phyloP scores from a whole-genome alignment of 495 filamentous ascomycete genomes.

The Hypoxylon trugodes region DNA sequence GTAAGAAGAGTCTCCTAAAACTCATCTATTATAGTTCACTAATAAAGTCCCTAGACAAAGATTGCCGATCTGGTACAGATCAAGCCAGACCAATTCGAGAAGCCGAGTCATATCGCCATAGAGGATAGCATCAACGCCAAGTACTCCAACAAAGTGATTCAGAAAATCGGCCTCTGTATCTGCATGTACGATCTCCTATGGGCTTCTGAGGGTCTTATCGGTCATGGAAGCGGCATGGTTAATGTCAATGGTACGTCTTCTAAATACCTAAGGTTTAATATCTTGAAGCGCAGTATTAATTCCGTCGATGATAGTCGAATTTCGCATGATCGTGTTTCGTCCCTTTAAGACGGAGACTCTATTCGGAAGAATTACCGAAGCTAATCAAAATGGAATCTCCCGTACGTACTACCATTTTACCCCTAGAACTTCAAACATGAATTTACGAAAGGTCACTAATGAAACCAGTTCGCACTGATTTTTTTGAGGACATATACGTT shows the following conservation, averaged over 20 bases:
- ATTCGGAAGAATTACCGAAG: constrained; percentile 76
- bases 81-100: constrained; percentile 82
- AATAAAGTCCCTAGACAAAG: constrained; percentile 58
- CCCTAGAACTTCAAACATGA: background rate
- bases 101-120: constrained; percentile 77
- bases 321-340: constrained; percentile 90
- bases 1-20: constrained; percentile 31
- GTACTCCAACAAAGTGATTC: constrained; percentile 77
- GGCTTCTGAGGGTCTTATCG: constrained; percentile 90
- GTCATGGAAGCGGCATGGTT: constrained; percentile 85
- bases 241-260: constrained; percentile 84
- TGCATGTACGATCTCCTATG: constrained; percentile 87
- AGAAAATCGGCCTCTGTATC: constrained; percentile 89
- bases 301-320: constrained; percentile 71
- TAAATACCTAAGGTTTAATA: too few species aligned
- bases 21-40: background rate
- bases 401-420: constrained; percentile 56
- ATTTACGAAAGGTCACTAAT: constrained; percentile 1
- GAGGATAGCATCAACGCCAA: constrained; percentile 96
- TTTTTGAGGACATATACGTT: constrained; percentile 90
- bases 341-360: constrained; percentile 94
- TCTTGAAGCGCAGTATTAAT: too few species aligned
- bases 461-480: constrained; percentile 76
- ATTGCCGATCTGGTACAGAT: constrained; percentile 94
- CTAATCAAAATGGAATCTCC: constrained; percentile 76